Evolutionary conservation across 805 yeast species (phyloP).

Genomic region (Barnettozyma botsteinii): DNA sequence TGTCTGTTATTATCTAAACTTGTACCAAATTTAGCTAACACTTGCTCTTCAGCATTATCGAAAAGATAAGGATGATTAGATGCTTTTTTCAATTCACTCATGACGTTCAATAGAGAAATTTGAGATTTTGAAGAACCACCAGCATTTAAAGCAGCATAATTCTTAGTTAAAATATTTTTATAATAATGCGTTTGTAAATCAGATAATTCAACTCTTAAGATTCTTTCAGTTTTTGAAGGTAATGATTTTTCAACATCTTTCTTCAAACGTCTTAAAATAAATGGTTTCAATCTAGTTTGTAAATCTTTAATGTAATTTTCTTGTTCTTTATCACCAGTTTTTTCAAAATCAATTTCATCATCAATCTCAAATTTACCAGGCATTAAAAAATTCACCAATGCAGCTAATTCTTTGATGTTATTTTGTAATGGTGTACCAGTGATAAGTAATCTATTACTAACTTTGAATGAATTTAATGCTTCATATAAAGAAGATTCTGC

Average conservation of each 20-base stretch:
- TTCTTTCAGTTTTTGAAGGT: constrained; percentile 94
- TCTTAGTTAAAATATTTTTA: constrained; percentile 86
- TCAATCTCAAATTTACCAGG: constrained; percentile 89
- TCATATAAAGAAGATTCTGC: constrained; percentile 92
- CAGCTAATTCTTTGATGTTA: constrained; percentile 91
- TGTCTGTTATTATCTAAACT: constrained; percentile 30
- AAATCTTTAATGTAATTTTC: constrained; percentile 83
- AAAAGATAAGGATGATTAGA: constrained; percentile 95
- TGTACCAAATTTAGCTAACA: constrained; percentile 59
- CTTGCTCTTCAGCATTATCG: constrained; percentile 85
- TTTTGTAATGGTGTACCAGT: constrained; percentile 99
- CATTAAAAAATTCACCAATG: constrained; percentile 90
- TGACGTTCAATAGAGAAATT: constrained; percentile 79
- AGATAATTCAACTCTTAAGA: constrained; percentile 88
- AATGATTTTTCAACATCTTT: constrained; percentile 96
- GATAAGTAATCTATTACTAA: constrained; percentile 76
- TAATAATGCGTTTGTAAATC: constrained; percentile 94
- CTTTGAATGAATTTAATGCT: constrained; percentile 75
- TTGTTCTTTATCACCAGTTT: constrained; percentile 71
- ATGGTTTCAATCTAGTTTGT: constrained; percentile 84
- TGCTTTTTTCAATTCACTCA: constrained; percentile 95
- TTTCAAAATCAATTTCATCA: constrained; percentile 91
- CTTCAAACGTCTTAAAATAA: constrained; percentile 85
- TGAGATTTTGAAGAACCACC: constrained; percentile 76
- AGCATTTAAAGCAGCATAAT: constrained; percentile 77